These are phyloP conservation scores for Nissolia schottii DNA, from an alignment of 306 rosid species.

Conservation along the genomic window DNA sequence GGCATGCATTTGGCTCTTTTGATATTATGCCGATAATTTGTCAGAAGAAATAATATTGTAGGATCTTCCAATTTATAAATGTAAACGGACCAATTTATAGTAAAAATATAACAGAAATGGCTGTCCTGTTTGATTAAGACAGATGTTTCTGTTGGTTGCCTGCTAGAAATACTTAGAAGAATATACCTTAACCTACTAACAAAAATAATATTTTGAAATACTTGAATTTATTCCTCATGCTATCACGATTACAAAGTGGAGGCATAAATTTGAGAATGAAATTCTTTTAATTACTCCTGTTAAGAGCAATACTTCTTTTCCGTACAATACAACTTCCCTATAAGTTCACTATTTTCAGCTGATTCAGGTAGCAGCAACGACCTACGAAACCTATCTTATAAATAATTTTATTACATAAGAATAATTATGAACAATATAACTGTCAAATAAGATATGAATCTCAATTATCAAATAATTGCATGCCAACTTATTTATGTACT, in stretches of 20 bases:
- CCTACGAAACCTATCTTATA: neutral
- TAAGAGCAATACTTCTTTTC: neutral
- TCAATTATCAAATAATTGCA: neutral
- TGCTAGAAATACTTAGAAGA: neutral
- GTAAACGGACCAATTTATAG: neutral
- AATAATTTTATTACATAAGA: neutral
- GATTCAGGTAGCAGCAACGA: neutral
- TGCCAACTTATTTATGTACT: too few species aligned
- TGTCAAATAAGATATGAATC: conserved; percentile 13
- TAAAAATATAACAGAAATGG: neutral
- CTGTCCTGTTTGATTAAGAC: neutral
- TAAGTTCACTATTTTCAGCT: neutral
- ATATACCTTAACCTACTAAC: neutral
- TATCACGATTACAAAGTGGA: neutral
- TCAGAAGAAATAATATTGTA: neutral
- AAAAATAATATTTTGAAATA: neutral
- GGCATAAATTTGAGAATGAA: neutral
- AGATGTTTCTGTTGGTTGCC: neutral
- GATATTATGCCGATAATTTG: neutral
- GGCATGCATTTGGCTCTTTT: too few species aligned
- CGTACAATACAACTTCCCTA: neutral
- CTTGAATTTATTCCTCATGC: neutral
- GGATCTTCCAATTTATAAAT: neutral
- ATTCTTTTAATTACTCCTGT: neutral
- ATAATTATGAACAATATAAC: neutral